Evolutionary conservation across 2,329 filamentous ascomycete species (phyloP).

Genomic region (Trichophyton simii): DNA sequence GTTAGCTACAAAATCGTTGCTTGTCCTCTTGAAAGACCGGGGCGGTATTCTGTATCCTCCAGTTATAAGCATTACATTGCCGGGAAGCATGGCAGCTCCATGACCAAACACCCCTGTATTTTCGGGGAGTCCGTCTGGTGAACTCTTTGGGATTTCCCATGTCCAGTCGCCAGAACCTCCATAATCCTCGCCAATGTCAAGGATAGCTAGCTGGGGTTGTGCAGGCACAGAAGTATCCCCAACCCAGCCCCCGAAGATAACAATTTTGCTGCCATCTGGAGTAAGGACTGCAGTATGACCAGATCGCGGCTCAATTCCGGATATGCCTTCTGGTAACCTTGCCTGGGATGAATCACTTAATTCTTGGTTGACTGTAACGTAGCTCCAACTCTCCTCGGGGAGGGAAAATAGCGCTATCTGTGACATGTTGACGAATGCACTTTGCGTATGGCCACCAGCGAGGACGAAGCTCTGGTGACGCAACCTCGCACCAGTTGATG

Average conservation of each 20-base stretch:
- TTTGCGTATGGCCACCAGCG: constrained; percentile 69
- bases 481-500: constrained; percentile 47
- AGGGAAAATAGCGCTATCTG: constrained; percentile 76
- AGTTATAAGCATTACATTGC: constrained; percentile 48
- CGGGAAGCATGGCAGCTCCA: constrained; percentile 49
- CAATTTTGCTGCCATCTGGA: constrained; percentile 61
- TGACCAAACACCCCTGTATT: constrained; percentile 48
- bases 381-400: constrained; percentile 77
- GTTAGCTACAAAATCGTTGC: constrained; percentile 24
- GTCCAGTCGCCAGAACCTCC: constrained; percentile 39
- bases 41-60: constrained; percentile 45
- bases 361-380: constrained; percentile 51
- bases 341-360: constrained; percentile 38
- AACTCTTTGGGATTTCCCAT: constrained; percentile 30
- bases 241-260: constrained; percentile 86
- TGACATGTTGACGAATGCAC: constrained; percentile 88
- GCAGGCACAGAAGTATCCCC: constrained; percentile 66
- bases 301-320: constrained; percentile 61
- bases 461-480: constrained; percentile 70
- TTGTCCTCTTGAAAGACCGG: constrained; percentile 27
- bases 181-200: constrained; percentile 64
- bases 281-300: constrained; percentile 78
- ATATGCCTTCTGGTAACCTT: constrained; percentile 40
- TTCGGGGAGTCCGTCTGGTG: constrained; percentile 29
- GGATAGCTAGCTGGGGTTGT: constrained; percentile 63